These are phyloP conservation scores for Periconia digitata DNA, from an alignment of 2,329 filamentous ascomycete genomes.

Conservation along the genomic window DNA sequence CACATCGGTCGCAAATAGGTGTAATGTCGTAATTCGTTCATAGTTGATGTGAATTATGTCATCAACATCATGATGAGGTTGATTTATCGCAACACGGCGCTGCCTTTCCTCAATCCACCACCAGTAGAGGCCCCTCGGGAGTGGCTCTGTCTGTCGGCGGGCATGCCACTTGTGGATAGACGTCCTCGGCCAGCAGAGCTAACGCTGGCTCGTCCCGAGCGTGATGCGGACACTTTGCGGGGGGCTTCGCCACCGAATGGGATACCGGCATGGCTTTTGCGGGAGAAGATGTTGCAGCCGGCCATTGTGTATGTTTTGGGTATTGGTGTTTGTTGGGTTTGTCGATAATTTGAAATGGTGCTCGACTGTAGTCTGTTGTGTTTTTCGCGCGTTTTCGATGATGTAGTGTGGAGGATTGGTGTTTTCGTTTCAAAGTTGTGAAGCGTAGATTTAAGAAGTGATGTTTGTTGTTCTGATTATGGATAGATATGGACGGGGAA, in stretches of 20 bases:
- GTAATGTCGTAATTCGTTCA: no score
- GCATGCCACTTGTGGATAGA: neutral
- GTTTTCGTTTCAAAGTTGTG: no score
- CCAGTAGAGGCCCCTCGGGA: neutral
- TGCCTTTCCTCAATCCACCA: neutral
- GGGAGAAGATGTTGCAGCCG: constrained; percentile 9
- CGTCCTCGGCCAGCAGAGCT: constrained; percentile 3
- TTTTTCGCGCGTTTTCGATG: neutral
- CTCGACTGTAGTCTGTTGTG: neutral
- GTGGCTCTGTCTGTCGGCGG: neutral
- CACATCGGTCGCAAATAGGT: no score
- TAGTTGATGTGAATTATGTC: no score
- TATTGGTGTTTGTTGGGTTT: neutral
- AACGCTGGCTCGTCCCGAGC: constrained; percentile 2
- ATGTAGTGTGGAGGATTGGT: neutral
- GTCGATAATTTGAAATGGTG: no score
- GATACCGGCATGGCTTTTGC: constrained; percentile 5
- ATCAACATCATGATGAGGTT: neutral
- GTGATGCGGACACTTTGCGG: constrained; percentile 5
- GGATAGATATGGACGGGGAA: neutral
- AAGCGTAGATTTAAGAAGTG: neutral
- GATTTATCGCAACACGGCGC: neutral
- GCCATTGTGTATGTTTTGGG: neutral
- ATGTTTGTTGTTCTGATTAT: neutral
- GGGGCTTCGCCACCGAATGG: constrained; percentile 1